phyloP scores from a whole-genome alignment of 495 filamentous ascomycete species.

The Daldinia vernicosa region DNA sequence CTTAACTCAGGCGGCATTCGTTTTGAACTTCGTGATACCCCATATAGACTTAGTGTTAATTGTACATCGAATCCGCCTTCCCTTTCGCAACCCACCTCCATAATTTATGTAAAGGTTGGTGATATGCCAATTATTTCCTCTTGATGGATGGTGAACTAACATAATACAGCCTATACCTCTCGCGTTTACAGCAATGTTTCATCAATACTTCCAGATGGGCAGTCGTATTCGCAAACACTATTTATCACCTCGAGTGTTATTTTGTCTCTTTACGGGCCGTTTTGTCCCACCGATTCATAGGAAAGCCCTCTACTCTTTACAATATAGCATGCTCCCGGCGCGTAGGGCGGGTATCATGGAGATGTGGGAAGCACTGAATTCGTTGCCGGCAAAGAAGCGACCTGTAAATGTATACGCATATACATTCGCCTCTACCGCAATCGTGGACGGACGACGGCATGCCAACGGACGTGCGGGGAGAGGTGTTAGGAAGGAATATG shows the following conservation, averaged over 20 bases:
- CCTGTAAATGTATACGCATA: slow-evolving; percentile 37
- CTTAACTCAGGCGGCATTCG: slow-evolving; percentile 74
- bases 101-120: slow-evolving; percentile 80
- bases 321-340: slow-evolving; percentile 97
- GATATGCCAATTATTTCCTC: not conserved
- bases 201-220: slow-evolving; percentile 95
- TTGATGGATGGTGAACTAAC: slow-evolving; percentile 18
- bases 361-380: slow-evolving; percentile 76
- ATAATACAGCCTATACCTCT: slow-evolving; percentile 80
- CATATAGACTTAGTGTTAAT: slow-evolving; percentile 56
- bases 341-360: slow-evolving; percentile 80
- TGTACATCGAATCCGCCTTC: slow-evolving; percentile 28
- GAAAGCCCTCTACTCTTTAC: slow-evolving; percentile 93
- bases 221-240: slow-evolving; percentile 95
- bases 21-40: slow-evolving; percentile 87
- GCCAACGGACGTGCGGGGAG: slow-evolving; percentile 42
- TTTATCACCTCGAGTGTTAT: slow-evolving; percentile 83
- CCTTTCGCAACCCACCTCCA: slow-evolving; percentile 65
- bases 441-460: slow-evolving; percentile 40
- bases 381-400: slow-evolving; percentile 58
- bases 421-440: slow-evolving; percentile 9
- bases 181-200: slow-evolving; percentile 89
- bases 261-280: slow-evolving; percentile 86
- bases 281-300: slow-evolving; percentile 93
- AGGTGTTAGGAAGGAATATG: slow-evolving; percentile 11